These are phyloP conservation scores for Cryptomeria japonica DNA, from an alignment of 75 land plant genomes.

Conservation along the genomic window DNA sequence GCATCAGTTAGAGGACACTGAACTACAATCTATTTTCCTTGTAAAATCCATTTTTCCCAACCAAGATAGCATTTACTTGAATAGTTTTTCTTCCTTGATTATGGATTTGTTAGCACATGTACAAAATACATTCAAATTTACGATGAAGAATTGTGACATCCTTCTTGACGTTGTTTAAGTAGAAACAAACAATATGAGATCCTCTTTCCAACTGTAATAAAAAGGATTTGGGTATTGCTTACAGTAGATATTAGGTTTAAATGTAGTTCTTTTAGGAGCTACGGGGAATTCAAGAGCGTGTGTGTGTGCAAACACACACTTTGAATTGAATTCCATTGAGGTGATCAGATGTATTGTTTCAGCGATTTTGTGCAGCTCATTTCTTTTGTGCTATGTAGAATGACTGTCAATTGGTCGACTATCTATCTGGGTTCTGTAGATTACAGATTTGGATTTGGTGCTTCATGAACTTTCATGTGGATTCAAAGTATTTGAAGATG, in stretches of 20 bases:
- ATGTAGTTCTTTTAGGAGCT: not conserved
- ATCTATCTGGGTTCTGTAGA: not conserved
- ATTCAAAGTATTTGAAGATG: not conserved
- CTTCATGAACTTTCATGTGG: not conserved
- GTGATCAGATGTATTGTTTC: not conserved
- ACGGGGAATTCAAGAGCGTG: constrained; percentile 78
- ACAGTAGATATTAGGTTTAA: not conserved
- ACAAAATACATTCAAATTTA: too few species aligned
- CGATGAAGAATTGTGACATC: not conserved
- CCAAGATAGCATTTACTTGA: too few species aligned
- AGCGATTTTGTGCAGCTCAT: not conserved
- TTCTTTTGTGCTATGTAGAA: not conserved
- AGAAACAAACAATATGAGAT: not conserved
- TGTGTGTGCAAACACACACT: not conserved
- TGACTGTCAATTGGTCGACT: not conserved
- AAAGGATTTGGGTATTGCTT: not conserved
- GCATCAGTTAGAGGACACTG: too few species aligned
- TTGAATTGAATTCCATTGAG: constrained; percentile 70
- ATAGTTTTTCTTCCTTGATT: too few species aligned
- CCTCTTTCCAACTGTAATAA: constrained; percentile 11
- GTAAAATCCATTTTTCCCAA: too few species aligned
- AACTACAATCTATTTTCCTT: too few species aligned
- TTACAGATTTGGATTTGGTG: not conserved
- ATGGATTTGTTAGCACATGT: too few species aligned
- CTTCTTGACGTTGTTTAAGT: not conserved